These are phyloP conservation scores for Tolypocladium guangdongense DNA, from an alignment of 2,329 filamentous ascomycete genomes.

Conservation along the genomic window DNA sequence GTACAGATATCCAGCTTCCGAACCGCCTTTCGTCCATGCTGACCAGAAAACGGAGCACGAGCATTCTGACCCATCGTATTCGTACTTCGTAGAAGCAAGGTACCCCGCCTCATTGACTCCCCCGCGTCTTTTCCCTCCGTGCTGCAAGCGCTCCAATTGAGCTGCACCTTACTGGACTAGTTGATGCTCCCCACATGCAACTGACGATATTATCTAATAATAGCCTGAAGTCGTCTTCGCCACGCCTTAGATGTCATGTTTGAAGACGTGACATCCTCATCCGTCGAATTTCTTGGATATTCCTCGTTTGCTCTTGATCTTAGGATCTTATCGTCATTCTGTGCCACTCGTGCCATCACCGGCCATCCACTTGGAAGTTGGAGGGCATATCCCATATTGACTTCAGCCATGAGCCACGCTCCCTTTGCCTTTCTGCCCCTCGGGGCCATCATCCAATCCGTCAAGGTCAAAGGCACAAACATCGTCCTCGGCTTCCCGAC, in stretches of 20 bases:
- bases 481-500: conserved; percentile 81
- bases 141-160: neutral
- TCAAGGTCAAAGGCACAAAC: conserved; percentile 67
- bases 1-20: neutral
- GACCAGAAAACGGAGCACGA: no score
- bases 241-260: neutral
- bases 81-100: no score
- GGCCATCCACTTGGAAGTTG: neutral
- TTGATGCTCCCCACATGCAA: neutral
- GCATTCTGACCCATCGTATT: no score
- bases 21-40: neutral
- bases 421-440: conserved; percentile 59
- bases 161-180: neutral
- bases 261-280: neutral
- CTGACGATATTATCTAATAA: neutral
- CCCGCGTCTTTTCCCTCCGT: neutral
- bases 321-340: neutral
- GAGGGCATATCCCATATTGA: neutral
- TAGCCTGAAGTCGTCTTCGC: no score
- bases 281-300: neutral
- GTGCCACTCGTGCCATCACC: neutral
- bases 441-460: conserved; percentile 71
- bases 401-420: conserved; percentile 30
- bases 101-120: neutral
- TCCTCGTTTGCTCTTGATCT: no score